phyloP scores from a whole-genome alignment of 305 asterid genomes.

The Solanum hybrid region DNA sequence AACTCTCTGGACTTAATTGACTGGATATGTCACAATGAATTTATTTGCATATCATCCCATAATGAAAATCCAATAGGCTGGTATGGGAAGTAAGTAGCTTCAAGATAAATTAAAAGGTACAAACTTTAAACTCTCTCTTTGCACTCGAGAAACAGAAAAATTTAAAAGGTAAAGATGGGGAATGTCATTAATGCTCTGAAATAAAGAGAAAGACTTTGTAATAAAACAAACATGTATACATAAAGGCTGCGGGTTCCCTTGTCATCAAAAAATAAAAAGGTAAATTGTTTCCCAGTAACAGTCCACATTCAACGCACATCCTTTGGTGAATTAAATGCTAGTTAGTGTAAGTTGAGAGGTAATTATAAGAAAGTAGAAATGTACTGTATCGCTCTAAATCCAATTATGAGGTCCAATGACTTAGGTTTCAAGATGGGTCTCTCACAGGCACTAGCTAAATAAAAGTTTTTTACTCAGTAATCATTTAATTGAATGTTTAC shows the following conservation, averaged over 20 bases:
- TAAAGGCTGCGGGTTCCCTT: not conserved
- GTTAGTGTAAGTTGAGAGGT: not conserved
- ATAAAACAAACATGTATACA: not conserved
- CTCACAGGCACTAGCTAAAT: not conserved
- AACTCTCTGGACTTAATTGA: not conserved
- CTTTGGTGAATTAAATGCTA: not conserved
- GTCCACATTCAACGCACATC: not conserved
- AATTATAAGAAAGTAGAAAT: not conserved
- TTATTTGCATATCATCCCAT: not conserved
- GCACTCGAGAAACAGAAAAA: not conserved
- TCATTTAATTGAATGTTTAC: not conserved
- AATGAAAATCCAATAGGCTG: not conserved
- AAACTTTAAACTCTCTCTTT: not conserved
- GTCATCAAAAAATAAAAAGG: not conserved
- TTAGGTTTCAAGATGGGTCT: not conserved
- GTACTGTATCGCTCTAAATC: not conserved
- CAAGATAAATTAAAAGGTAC: not conserved
- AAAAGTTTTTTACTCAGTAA: not conserved
- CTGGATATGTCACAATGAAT: not conserved
- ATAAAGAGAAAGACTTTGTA: not conserved
- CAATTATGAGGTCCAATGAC: not conserved
- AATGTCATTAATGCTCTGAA: not conserved
- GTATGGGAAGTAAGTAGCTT: not conserved
- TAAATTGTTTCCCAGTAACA: not conserved
- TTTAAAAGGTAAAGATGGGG: not conserved